Evolutionary conservation across 768 basidiomycete genomes (phyloP).

Genomic region (Auricularia heimuer): DNA sequence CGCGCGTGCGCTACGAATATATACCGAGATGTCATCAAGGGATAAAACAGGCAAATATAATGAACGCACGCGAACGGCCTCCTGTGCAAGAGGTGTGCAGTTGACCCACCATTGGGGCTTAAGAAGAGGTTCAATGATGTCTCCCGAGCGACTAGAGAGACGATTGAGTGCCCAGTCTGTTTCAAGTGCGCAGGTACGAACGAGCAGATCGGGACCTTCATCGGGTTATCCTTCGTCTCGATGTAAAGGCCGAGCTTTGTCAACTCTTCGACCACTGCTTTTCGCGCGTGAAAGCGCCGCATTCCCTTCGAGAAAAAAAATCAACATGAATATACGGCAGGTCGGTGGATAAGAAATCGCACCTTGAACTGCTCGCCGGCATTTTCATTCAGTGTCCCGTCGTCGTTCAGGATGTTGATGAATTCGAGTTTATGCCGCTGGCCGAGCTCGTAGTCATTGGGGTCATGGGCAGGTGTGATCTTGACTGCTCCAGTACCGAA

Average conservation of each 20-base stretch:
- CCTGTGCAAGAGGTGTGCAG: slow-evolving; percentile 83
- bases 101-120: slow-evolving; percentile 99
- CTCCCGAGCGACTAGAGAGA: slow-evolving; percentile 75
- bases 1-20: slow-evolving; percentile 60
- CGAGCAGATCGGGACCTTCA: slow-evolving; percentile 94
- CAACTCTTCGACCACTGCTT: slow-evolving; percentile 70
- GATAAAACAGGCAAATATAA: background rate
- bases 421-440: slow-evolving; percentile 79
- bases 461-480: slow-evolving; percentile 97
- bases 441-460: slow-evolving; percentile 94
- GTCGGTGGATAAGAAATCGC: slow-evolving; percentile 5
- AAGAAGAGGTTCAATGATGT: slow-evolving; percentile 87
- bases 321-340: background rate
- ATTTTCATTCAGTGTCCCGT: slow-evolving; percentile 90
- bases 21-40: slow-evolving; percentile 1
- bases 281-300: slow-evolving; percentile 92
- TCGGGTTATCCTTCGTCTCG: slow-evolving; percentile 91
- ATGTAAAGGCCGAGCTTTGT: slow-evolving; percentile 79
- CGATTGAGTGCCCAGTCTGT: slow-evolving; percentile 6
- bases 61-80: slow-evolving; percentile 63
- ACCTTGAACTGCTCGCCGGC: slow-evolving; percentile 73
- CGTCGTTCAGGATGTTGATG: slow-evolving; percentile 91
- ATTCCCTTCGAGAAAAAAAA: slow-evolving; percentile 50
- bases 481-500: slow-evolving; percentile 99
- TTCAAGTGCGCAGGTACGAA: slow-evolving; percentile 20